Evolutionary conservation across 345 rosid genomes (phyloP), one percentile per base, ranked within the genome.

Genomic region (Bretschneidera sinensis): DNA sequence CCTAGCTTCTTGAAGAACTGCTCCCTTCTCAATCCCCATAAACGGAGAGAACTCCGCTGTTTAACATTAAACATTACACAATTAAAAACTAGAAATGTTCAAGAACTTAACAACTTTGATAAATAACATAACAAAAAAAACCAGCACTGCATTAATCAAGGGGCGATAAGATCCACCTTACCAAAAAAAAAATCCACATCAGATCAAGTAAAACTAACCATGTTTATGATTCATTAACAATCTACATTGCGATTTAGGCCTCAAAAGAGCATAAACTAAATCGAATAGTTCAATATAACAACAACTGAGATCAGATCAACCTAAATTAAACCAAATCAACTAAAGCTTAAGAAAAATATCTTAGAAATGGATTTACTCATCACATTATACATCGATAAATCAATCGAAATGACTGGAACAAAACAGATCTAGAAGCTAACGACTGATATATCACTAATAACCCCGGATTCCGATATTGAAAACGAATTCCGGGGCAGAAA

Each of bases 1-100:
- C 77, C 99, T 84, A 61, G 95, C 95, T 71, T 94, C 99, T 75
- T 94, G 99, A 72, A 94, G 97, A 51, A 90, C 97, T 3, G 97
- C 97, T n/a, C 99, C 97, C 71, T 94, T 94, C 85, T 94, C 99
- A 21, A 94, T 88, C 56, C 99, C 99, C 70, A 85, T 43, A 72
- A 90, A 94, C 0, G 99, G 99, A 63, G 97, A 90, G 80, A 80
- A 94, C 54, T 94, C 99, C 28, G 85, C 97, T 86, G 78, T 70
- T 61, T 61, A 23, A 57, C 34, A 69, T 52, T 47, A 52, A 58
- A 51, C 55, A 33, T 62, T 39, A 28, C 60, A 57, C 34, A 53
- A 19, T 45, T 25, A 53, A 22, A 24, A 60, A 48, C 22, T 0
- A 35, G 21, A 35, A 53, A 52, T 48, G 31, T 35, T 50, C 23